Conservation (phyloP, 1,284 basidiomycete genomes). For the Baeospora myosura region DNA sequence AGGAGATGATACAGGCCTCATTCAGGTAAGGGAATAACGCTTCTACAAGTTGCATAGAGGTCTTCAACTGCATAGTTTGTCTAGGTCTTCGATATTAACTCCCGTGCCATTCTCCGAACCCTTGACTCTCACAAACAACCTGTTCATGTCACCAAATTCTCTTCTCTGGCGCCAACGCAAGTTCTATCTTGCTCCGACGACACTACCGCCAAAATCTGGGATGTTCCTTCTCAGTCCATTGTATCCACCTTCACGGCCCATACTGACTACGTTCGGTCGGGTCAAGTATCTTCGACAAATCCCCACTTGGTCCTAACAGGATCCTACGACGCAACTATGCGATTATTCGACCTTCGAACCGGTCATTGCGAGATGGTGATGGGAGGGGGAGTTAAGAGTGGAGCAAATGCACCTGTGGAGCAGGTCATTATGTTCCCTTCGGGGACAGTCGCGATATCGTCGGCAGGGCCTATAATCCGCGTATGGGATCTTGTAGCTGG, state of each 20-base stretch:
- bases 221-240: slow-evolving; percentile 84
- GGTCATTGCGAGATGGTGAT: slow-evolving; percentile 81
- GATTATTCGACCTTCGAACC: slow-evolving; percentile 83
- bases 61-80: slow-evolving; percentile 12
- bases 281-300: slow-evolving; percentile 77
- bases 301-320: slow-evolving; percentile 86
- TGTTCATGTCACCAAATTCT: slow-evolving; percentile 93
- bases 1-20: slow-evolving; percentile 88
- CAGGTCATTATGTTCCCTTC: slow-evolving; percentile 92
- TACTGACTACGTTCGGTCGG: slow-evolving; percentile 93
- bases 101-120: slow-evolving; percentile 88
- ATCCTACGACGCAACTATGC: slow-evolving; percentile 90
- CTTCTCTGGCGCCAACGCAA: slow-evolving; percentile 71
- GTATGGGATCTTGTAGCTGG: slow-evolving; percentile 96
- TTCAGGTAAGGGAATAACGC: slow-evolving; percentile 60
- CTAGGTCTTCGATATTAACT: slow-evolving; percentile 91
- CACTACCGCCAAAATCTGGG: slow-evolving; percentile 90
- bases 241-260: slow-evolving; percentile 79
- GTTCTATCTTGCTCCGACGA: slow-evolving; percentile 96
- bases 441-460: slow-evolving; percentile 79
- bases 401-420: slow-evolving; percentile 71
- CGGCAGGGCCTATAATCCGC: slow-evolving; percentile 88
- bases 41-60: slow-evolving; percentile 6
- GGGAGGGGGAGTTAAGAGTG: slow-evolving; percentile 41
- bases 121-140: slow-evolving; percentile 92